Percentiles rank a stretch among this genome's conserved stretches.
Evolutionary conservation across 176 grass and related monocot genomes (phyloP).

Genomic region (Puccinellia tenuiflora): DNA sequence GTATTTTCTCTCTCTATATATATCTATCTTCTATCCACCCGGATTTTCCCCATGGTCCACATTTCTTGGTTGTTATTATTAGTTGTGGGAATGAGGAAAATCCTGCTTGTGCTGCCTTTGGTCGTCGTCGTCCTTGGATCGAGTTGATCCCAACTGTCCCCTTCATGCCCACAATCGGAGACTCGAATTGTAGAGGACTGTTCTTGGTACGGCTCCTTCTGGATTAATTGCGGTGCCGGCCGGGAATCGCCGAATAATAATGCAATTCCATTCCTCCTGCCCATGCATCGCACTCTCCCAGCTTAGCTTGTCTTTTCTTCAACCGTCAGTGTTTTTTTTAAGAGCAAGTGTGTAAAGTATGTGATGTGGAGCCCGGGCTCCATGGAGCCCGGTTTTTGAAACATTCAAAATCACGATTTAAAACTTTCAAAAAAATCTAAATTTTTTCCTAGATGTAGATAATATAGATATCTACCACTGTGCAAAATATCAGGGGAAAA

Average conservation of each 20-base stretch:
- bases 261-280: not conserved
- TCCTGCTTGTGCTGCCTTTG: not conserved
- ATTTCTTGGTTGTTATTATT: not conserved
- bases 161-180: slow-evolving; percentile 24
- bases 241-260: not conserved
- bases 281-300: not conserved
- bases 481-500: too few species aligned
- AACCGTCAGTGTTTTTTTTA: not conserved
- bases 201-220: slow-evolving; percentile 5
- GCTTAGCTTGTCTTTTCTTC: not conserved
- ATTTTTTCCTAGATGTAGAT: too few species aligned
- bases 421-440: too few species aligned
- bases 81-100: not conserved
- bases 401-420: too few species aligned
- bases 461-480: too few species aligned
- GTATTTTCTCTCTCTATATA: not conserved
- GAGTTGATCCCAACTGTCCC: slow-evolving; percentile 11
- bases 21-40: not conserved
- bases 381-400: too few species aligned
- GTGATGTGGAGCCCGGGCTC: too few species aligned
- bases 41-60: slow-evolving; percentile 15
- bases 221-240: not conserved
- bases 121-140: not conserved
- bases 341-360: too few species aligned
- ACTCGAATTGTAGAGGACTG: slow-evolving; percentile 12